phyloP scores from a whole-genome alignment of 2,329 filamentous ascomycete species.

The Tolypocladium nubicola region DNA sequence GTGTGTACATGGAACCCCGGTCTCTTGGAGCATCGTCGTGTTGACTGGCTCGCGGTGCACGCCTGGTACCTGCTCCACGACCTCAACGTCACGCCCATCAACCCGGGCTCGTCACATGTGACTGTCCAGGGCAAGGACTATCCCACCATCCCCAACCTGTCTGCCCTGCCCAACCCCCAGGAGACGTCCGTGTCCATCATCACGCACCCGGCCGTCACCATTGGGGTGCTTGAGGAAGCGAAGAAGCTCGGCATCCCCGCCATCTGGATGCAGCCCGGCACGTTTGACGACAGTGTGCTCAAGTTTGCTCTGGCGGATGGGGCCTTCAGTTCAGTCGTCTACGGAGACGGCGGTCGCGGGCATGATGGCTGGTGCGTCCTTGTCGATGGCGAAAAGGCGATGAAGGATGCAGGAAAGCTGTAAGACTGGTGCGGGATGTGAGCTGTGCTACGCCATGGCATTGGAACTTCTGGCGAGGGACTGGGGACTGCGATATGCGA shows the following conservation, averaged over 20 bases:
- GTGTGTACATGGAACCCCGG: constrained; percentile 31
- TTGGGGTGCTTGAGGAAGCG: constrained; percentile 65
- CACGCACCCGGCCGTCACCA: constrained; percentile 72
- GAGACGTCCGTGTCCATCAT: constrained; percentile 76
- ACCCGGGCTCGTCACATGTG: constrained; percentile 59
- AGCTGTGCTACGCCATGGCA: background rate
- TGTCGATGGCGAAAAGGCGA: constrained; percentile 64
- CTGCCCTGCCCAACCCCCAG: constrained; percentile 51
- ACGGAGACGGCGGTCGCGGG: constrained; percentile 51
- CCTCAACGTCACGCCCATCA: constrained; percentile 73
- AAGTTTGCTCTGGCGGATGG: constrained; percentile 51
- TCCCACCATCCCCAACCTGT: constrained; percentile 54
- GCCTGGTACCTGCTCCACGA: constrained; percentile 75
- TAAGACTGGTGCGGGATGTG: constrained; percentile 8
- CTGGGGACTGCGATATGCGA: no score
- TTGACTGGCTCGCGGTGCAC: constrained; percentile 52
- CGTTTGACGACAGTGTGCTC: constrained; percentile 67
- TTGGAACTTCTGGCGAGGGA: background rate
- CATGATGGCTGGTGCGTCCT: constrained; percentile 79
- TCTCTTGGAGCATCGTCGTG: background rate
- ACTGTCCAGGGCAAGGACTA: constrained; percentile 47
- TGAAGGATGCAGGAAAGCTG: constrained; percentile 46
- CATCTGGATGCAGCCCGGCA: constrained; percentile 87
- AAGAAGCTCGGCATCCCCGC: constrained; percentile 60
- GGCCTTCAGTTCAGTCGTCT: constrained; percentile 60